Base-by-base conservation (phyloP, 257 asterid genomes). In the Nicotiana attenuata region DNA sequence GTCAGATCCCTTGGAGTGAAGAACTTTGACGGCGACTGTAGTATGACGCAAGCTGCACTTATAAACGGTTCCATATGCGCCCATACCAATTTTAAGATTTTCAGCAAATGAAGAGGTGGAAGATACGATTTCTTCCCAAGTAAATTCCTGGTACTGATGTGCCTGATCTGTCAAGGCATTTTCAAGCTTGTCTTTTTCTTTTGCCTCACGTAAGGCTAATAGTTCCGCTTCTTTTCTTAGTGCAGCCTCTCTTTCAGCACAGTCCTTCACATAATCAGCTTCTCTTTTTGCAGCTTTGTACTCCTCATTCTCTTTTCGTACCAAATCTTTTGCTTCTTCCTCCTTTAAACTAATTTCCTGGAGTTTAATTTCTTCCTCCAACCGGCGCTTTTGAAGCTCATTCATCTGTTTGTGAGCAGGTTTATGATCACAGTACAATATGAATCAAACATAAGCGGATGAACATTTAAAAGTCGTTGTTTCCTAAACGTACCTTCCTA, bases 61-160 rank as follows among this genome's bases (percentile, higher is more conserved):
- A 47, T 95, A 95, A n/a, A 95, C 97, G 52, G 94, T 91, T 81
- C 99, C 99, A 65, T 91, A 90, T 3, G 93, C 93, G 63, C 99
- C 99, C 91, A 83, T 90, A 80, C 99, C 99, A 59, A 95, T 90
- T 88, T 86, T 90, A 52, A 89, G 97, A 83, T 88, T 76, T 78
- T 93, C 93, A 1, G 93, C 86, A 71, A 95, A 93, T 2, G 97
- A 92, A 50, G 88, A 91, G 0, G 98, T 95, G 19, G 96, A 97
- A 65, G 88, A 83, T 20, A 64, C 31, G 11, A 95, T 93, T 85
- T 95, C 99, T 77, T 92, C 96, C 98, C 97, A 93, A n/a, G 94
- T 78, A 84, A 90, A 95, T 47, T 81, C 89, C 67, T 89, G 93
- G 90, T 91, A 95, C 65, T 68, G 93, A 75, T 76, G 71, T 80